Percentiles rank a stretch among this genome's conserved stretches.
Conservation (phyloP, 2,329 filamentous ascomycete genomes). For the Bertia moriformis region DNA sequence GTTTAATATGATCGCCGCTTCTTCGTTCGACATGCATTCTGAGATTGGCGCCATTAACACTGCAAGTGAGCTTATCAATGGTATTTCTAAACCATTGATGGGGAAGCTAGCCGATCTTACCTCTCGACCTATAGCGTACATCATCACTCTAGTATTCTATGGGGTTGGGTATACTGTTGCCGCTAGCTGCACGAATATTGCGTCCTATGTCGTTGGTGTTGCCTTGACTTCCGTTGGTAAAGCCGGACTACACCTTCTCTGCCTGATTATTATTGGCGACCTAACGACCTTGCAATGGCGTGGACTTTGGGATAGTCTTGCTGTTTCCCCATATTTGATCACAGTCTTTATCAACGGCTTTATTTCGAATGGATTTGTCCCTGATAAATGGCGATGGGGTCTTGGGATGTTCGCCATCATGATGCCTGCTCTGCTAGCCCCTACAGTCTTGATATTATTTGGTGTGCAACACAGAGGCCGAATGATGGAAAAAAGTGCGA, state of each 20-base stretch:
- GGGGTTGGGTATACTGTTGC: conserved; percentile 45
- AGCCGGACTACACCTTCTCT: conserved; percentile 6
- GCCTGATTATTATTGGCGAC: conserved; percentile 50
- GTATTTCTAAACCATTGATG: conserved; percentile 50
- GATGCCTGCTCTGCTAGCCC: too few species aligned
- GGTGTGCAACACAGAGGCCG: conserved; percentile 43
- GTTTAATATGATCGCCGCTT: too few species aligned
- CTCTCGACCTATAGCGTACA: conserved; percentile 49
- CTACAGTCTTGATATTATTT: too few species aligned
- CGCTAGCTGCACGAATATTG: conserved; percentile 43
- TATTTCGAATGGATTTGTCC: too few species aligned
- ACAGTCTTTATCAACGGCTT: conserved; percentile 56
- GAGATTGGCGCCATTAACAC: too few species aligned
- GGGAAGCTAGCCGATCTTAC: conserved; percentile 56
- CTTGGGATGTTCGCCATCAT: too few species aligned
- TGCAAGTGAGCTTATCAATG: too few species aligned
- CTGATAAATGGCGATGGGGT: too few species aligned
- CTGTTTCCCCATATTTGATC: conserved; percentile 47
- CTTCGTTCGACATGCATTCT: too few species aligned
- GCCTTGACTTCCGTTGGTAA: conserved; percentile 51
- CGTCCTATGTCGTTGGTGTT: conserved; percentile 49
- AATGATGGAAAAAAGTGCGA: conserved; percentile 27
- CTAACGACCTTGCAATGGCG: conserved; percentile 52
- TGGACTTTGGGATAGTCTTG: too few species aligned
- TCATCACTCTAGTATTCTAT: conserved; percentile 33